Conservation (phyloP, 176 grass and related monocot species). For the Oryza officinalis region DNA sequence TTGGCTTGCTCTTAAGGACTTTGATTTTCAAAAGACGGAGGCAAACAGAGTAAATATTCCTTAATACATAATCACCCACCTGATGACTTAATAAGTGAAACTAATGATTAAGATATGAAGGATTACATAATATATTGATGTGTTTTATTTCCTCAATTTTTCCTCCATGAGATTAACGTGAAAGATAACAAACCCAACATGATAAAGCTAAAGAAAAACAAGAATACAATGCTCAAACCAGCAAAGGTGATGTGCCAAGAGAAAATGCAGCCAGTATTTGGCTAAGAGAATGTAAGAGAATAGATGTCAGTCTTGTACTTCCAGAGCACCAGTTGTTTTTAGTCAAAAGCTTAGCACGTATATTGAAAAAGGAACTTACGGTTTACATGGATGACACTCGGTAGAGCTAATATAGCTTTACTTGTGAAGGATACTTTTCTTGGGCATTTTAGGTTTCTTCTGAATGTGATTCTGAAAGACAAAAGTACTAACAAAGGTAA, state of each 20-base stretch:
- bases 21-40: neutral
- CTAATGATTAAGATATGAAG: neutral
- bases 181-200: neutral
- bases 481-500: slow-evolving; percentile 26
- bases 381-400: neutral
- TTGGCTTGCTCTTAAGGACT: neutral
- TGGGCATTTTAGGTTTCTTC: slow-evolving; percentile 89
- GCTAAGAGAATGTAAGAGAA: neutral
- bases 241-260: neutral
- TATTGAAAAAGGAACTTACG: slow-evolving; percentile 30
- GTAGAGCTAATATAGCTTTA: slow-evolving; percentile 44
- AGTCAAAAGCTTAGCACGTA: slow-evolving; percentile 20
- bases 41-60: neutral
- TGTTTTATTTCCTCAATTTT: neutral
- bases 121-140: neutral
- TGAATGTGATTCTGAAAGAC: slow-evolving; percentile 75
- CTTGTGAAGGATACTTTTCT: slow-evolving; percentile 92
- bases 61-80: neutral
- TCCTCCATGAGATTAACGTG: neutral
- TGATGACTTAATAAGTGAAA: neutral
- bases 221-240: neutral
- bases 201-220: neutral
- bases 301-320: neutral
- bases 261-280: slow-evolving; percentile 16
- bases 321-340: neutral